Percentiles rank a stretch among this genome's conserved stretches.
These are phyloP conservation scores for Metarhizium robertsii DNA, from an alignment of 2,329 filamentous ascomycete species.

Conservation along the genomic window DNA sequence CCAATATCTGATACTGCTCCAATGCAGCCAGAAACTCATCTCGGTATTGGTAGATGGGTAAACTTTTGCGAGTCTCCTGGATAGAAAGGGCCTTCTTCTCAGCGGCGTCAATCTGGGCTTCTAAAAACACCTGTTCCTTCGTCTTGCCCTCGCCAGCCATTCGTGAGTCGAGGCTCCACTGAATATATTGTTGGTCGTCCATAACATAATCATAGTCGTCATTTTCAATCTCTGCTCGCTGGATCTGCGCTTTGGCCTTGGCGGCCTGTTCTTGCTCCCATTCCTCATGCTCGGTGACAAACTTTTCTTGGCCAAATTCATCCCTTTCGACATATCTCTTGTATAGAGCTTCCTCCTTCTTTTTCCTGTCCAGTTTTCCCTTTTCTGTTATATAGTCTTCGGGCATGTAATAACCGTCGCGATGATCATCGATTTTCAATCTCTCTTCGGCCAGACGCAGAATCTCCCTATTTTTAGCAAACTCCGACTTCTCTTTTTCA, in stretches of 20 bases:
- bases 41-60: slow-evolving; percentile 84
- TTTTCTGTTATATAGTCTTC: slow-evolving; percentile 94
- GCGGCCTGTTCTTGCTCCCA: slow-evolving; percentile 88
- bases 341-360: slow-evolving; percentile 84
- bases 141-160: slow-evolving; percentile 62
- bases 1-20: slow-evolving; percentile 75
- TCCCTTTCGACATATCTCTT: slow-evolving; percentile 83
- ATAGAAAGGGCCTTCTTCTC: slow-evolving; percentile 84
- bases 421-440: slow-evolving; percentile 78
- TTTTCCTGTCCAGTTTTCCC: slow-evolving; percentile 76
- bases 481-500: slow-evolving; percentile 74
- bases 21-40: slow-evolving; percentile 81
- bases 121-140: slow-evolving; percentile 68
- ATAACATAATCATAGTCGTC: slow-evolving; percentile 90
- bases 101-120: slow-evolving; percentile 76
- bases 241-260: slow-evolving; percentile 81
- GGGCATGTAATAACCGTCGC: slow-evolving; percentile 85
- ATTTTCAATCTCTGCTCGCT: slow-evolving; percentile 62
- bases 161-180: slow-evolving; percentile 69
- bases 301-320: slow-evolving; percentile 79
- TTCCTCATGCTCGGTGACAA: slow-evolving; percentile 87
- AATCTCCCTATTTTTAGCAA: slow-evolving; percentile 78
- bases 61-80: slow-evolving; percentile 79
- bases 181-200: slow-evolving; percentile 79
- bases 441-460: slow-evolving; percentile 76